Evolutionary conservation across 768 basidiomycete species (phyloP).

Genomic region (Auricularia sp.): DNA sequence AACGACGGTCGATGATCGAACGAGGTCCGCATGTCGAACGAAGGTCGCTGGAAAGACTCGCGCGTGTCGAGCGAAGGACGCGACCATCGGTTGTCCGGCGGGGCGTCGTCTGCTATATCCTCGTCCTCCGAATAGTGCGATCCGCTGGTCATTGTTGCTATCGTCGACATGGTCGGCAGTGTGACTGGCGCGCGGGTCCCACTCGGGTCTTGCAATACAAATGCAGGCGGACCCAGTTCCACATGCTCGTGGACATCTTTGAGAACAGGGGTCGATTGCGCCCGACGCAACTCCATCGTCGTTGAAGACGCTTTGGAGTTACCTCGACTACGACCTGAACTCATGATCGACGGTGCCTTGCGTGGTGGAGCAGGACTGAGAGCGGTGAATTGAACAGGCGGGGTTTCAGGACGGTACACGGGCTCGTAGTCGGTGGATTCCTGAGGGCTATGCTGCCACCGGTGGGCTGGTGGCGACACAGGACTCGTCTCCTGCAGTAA

Average conservation of each 20-base stretch:
- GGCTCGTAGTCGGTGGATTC: background rate
- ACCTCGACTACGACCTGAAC: background rate
- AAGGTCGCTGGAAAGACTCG: background rate
- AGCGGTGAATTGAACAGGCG: background rate
- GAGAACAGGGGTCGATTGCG: background rate
- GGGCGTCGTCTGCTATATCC: slow-evolving; percentile 32
- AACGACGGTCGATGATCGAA: background rate
- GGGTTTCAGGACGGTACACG: background rate
- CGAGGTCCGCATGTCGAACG: background rate
- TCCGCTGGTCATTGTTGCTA: slow-evolving; percentile 7
- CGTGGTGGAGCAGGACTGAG: background rate
- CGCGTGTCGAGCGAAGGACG: slow-evolving; percentile 33
- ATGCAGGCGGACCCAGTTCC: background rate
- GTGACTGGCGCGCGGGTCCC: background rate
- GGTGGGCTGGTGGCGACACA: background rate
- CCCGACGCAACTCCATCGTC: background rate
- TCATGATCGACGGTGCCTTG: background rate
- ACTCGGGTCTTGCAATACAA: background rate
- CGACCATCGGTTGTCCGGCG: slow-evolving; percentile 47
- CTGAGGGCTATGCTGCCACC: background rate
- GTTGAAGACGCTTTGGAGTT: background rate
- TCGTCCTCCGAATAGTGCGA: slow-evolving; percentile 17
- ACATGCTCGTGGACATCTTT: background rate
- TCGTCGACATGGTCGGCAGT: background rate
- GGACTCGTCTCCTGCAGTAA: background rate